phyloP scores from a whole-genome alignment of 768 basidiomycete species.

The Mycena kentingensis region DNA sequence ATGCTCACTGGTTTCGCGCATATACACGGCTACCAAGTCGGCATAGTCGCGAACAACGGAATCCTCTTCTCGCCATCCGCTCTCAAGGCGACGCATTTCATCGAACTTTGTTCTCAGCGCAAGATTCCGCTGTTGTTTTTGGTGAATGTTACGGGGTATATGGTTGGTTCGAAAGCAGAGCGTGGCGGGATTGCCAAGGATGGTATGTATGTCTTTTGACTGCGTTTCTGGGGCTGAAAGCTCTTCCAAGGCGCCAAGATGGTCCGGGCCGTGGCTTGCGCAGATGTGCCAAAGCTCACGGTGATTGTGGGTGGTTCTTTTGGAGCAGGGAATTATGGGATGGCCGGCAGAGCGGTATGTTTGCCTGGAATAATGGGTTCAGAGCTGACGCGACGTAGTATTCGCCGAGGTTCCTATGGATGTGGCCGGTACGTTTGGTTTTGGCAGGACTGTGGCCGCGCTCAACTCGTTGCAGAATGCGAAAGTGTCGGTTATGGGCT shows the following conservation, averaged over 20 bases:
- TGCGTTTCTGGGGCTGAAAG: slow-evolving; percentile 3
- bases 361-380: slow-evolving; percentile 7
- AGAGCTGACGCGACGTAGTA: slow-evolving; percentile 50
- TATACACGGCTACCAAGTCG: slow-evolving; percentile 87
- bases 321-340: slow-evolving; percentile 95
- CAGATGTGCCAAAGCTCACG: slow-evolving; percentile 92
- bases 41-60: slow-evolving; percentile 93
- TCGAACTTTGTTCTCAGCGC: slow-evolving; percentile 90
- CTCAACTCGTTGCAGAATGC: slow-evolving; percentile 60
- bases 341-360: slow-evolving; percentile 90
- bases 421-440: slow-evolving; percentile 82
- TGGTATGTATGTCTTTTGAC: slow-evolving; percentile 50
- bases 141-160: slow-evolving; percentile 96
- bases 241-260: slow-evolving; percentile 74
- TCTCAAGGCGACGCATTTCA: slow-evolving; percentile 93
- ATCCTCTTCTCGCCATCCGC: slow-evolving; percentile 94
- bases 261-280: slow-evolving; percentile 93
- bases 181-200: slow-evolving; percentile 83
- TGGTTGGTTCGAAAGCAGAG: slow-evolving; percentile 97
- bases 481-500: slow-evolving; percentile 94
- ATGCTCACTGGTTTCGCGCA: slow-evolving; percentile 91
- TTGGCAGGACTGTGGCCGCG: background rate
- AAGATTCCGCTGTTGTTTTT: slow-evolving; percentile 89
- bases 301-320: slow-evolving; percentile 93
- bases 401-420: slow-evolving; percentile 93